Evolutionary conservation across 306 rosid species (phyloP).

Genomic region (Inga laurina): DNA sequence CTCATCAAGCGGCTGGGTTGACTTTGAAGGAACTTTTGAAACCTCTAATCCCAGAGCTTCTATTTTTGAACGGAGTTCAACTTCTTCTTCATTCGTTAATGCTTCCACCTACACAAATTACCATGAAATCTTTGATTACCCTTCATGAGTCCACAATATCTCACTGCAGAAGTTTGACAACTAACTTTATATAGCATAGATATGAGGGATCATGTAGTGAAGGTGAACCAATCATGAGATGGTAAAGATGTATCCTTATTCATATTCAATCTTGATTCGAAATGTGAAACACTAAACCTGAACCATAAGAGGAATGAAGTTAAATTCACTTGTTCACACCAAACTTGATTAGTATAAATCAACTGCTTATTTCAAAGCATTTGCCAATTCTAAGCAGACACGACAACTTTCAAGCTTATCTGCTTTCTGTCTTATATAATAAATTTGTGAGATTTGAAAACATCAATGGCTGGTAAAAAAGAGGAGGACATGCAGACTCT

Average conservation of each 20-base stretch:
- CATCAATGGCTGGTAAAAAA: background rate
- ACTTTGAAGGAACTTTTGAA: constrained; percentile 79
- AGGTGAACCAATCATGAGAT: constrained; percentile 6
- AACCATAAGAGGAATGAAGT: background rate
- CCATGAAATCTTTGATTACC: constrained; percentile 33
- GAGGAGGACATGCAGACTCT: background rate
- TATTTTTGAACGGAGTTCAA: constrained; percentile 84
- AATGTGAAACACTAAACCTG: background rate
- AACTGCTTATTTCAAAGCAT: background rate
- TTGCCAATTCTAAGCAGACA: background rate
- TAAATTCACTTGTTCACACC: constrained; percentile 8
- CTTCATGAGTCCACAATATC: background rate
- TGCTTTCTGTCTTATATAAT: background rate
- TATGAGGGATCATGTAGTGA: background rate
- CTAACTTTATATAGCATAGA: background rate
- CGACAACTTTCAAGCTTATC: background rate
- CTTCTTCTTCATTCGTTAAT: constrained; percentile 88
- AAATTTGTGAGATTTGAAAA: constrained; percentile 6
- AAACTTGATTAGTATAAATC: constrained; percentile 1
- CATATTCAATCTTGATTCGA: background rate
- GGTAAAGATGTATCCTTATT: constrained; percentile 11
- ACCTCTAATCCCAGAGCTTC: constrained; percentile 94
- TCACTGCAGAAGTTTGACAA: background rate
- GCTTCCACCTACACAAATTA: constrained; percentile 69
- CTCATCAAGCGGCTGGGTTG: constrained; percentile 67